Conservation (phyloP, 1,284 basidiomycete species). For the Puccinia triticina region DNA sequence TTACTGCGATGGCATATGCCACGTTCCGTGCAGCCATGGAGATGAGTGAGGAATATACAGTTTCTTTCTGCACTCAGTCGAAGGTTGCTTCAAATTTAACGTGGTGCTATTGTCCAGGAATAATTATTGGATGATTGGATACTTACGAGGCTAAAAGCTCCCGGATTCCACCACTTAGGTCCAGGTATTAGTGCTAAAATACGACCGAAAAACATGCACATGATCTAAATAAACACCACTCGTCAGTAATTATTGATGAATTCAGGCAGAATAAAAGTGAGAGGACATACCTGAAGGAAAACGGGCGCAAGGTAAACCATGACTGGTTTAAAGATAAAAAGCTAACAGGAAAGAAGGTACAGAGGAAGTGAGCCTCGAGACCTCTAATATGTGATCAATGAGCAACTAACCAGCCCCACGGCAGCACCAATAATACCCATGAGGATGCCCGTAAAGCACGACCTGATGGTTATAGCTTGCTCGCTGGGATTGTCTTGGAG, state of each 20-base stretch:
- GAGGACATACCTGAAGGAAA: conserved; percentile 37
- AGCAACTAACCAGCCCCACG: conserved; percentile 1
- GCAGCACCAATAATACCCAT: conserved; percentile 16
- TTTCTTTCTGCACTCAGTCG: conserved; percentile 42
- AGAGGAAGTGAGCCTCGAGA: background rate
- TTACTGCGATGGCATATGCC: conserved; percentile 27
- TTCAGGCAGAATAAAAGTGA: background rate
- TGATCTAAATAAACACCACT: background rate
- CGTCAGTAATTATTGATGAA: background rate
- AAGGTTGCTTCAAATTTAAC: background rate
- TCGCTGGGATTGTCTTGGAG: conserved; percentile 15
- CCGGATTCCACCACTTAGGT: conserved; percentile 50
- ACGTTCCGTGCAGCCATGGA: conserved; percentile 34
- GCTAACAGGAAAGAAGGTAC: background rate
- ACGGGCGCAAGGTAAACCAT: conserved; percentile 27
- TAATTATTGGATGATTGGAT: background rate
- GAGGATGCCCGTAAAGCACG: conserved; percentile 7
- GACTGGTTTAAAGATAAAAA: conserved; percentile 50
- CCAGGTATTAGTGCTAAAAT: conserved; percentile 37
- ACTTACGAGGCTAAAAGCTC: conserved; percentile 39
- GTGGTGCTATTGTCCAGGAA: background rate
- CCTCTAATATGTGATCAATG: background rate
- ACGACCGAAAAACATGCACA: conserved; percentile 29
- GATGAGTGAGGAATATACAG: conserved; percentile 38
- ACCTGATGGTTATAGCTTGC: conserved; percentile 8